phyloP scores from a whole-genome alignment of 2,329 filamentous ascomycete genomes.

The Thielaviopsis punctulata region DNA sequence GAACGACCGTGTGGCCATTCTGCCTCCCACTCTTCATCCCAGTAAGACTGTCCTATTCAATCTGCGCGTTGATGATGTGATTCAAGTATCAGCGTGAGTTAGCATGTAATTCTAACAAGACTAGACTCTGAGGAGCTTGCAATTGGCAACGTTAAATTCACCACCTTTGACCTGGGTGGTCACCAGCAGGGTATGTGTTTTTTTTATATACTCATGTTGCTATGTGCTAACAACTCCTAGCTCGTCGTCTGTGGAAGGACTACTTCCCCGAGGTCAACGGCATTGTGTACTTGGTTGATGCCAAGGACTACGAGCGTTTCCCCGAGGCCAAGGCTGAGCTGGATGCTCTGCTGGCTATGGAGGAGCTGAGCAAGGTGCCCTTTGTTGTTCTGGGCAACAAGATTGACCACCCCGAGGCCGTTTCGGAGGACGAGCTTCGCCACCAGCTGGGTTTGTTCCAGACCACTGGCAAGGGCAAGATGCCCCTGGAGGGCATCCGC shows the following conservation, averaged over 20 bases:
- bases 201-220: neutral
- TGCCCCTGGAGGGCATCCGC: conserved; percentile 77
- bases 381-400: conserved; percentile 97
- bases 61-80: neutral
- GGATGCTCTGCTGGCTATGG: conserved; percentile 88
- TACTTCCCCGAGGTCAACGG: conserved; percentile 94
- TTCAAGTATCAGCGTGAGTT: neutral
- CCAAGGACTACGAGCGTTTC: conserved; percentile 92
- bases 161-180: conserved; percentile 83
- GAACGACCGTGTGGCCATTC: conserved; percentile 85
- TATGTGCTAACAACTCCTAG: conserved; percentile 24
- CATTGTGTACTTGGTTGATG: conserved; percentile 94
- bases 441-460: conserved; percentile 88
- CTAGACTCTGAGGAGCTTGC: conserved; percentile 77
- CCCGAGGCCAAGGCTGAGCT: conserved; percentile 91
- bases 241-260: conserved; percentile 87
- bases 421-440: conserved; percentile 88
- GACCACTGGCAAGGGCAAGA: conserved; percentile 90
- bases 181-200: conserved; percentile 64
- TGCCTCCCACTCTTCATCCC: conserved; percentile 80
- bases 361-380: conserved; percentile 87
- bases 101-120: neutral
- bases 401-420: conserved; percentile 93
- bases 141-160: conserved; percentile 87
- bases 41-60: conserved; percentile 37